phyloP scores from a whole-genome alignment of 2,329 filamentous ascomycete species.

The Helotiales sp. region DNA sequence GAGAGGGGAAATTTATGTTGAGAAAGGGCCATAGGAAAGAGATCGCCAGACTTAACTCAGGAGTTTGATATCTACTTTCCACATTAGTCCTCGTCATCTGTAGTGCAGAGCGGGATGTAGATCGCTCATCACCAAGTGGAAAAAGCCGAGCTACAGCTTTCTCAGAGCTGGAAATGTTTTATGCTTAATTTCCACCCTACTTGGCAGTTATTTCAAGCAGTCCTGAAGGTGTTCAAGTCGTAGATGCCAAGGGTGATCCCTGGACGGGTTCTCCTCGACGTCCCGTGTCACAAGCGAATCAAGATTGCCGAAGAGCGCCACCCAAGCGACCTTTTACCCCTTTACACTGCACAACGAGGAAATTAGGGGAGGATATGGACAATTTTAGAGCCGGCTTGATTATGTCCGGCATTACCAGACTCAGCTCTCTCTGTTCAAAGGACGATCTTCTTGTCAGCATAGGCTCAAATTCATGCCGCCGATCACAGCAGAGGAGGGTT shows the following conservation, averaged over 20 bases:
- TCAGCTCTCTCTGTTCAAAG: not conserved
- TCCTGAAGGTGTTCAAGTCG: not conserved
- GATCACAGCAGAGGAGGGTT: not conserved
- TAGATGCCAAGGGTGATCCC: constrained; percentile 10
- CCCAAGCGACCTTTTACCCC: not conserved
- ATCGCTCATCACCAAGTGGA: not conserved
- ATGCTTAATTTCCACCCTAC: constrained; percentile 16
- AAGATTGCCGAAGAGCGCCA: not conserved
- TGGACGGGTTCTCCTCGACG: not conserved
- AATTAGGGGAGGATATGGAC: not conserved
- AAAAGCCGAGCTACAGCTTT: not conserved
- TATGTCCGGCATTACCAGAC: not conserved
- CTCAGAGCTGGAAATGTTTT: not conserved
- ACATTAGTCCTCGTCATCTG: not conserved
- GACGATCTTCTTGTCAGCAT: not conserved
- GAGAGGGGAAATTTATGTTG: not conserved
- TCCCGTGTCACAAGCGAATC: constrained; percentile 7
- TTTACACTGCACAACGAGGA: not conserved
- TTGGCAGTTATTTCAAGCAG: constrained; percentile 4
- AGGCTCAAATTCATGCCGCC: not conserved
- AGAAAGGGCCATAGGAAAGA: not conserved
- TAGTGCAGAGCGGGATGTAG: not conserved
- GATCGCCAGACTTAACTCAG: not conserved
- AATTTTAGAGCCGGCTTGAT: constrained; percentile 6
- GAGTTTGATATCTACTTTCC: not conserved